Base-by-base conservation (phyloP, 2,329 filamentous ascomycete species). In the Microdochium trichocladiopsis region DNA sequence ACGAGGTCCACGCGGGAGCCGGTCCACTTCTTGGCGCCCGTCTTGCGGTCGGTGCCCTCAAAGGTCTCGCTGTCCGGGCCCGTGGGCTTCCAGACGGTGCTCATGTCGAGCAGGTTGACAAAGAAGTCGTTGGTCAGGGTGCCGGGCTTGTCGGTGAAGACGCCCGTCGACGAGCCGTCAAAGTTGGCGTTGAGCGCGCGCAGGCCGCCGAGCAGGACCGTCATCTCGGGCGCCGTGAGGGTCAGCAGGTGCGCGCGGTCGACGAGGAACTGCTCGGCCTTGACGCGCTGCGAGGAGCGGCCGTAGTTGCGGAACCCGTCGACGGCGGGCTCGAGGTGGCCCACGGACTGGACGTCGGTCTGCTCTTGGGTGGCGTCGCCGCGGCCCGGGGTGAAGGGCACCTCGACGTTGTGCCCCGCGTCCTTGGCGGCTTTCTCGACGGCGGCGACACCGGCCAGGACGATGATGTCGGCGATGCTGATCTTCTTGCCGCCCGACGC, bases 231-330 rank as follows among this genome's bases (percentile, higher is more conserved):
- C 1, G 84, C 78, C 9, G 85, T 79, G 8, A 92, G 81, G 2
- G 77, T 87, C 16, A 92, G 80, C 18, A 87, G 80, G 56, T 87
- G 75, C 1, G 88, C 88, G 57, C 76, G 77, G 77, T 92, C 88
- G 49, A 92, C 76, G 22, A 91, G 78, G 64, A 82, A 77, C 61
- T 88, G 78, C 72, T 92, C 88, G 6, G 81, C 77, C 59, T 75
- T 76, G 31, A 83, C 84, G 43, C 83, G 82, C 1, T 69, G 55
- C 2, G 77, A 83, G 2, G 79, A 79, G 58, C 79, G 74, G 62
- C 86, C 87, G 65, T 87, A 90, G 78, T 88, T 91, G 64, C 87
- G 86, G 86, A 92, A 91, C 4, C 85, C 86, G 57, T 92, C 88
- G n/a, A 78, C 79, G 25, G 73, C 59, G 1, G 88, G 87, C 74